Evolutionary conservation across 345 rosid genomes (phyloP).

Genomic region (Salix brachista): DNA sequence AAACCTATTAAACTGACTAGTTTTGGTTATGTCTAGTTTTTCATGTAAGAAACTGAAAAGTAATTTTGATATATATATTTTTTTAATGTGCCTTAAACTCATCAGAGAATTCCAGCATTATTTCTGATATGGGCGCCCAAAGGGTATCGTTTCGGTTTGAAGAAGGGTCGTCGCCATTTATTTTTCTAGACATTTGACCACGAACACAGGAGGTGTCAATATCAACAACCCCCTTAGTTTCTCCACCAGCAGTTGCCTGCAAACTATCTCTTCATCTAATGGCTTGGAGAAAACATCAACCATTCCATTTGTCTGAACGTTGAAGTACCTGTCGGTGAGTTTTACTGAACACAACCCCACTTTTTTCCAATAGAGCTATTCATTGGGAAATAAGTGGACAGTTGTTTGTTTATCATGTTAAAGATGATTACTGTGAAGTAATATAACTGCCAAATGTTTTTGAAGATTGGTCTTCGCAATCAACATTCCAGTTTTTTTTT

Average conservation of each 20-base stretch:
- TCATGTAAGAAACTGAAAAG: too few species aligned
- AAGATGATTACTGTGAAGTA: background rate
- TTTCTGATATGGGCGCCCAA: background rate
- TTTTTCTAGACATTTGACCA: background rate
- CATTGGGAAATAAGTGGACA: slow-evolving; percentile 16
- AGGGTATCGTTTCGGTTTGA: slow-evolving; percentile 10
- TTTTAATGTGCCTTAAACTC: too few species aligned
- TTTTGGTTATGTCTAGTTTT: too few species aligned
- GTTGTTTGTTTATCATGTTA: slow-evolving; percentile 13
- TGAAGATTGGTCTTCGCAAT: slow-evolving; percentile 9
- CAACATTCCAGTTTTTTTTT: background rate
- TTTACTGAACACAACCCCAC: background rate
- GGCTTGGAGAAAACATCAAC: slow-evolving; percentile 10
- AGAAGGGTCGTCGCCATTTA: slow-evolving; percentile 10
- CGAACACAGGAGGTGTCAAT: background rate
- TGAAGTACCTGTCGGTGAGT: background rate
- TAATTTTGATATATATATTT: too few species aligned
- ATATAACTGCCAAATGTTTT: slow-evolving; percentile 6
- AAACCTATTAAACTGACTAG: too few species aligned
- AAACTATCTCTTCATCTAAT: slow-evolving; percentile 6
- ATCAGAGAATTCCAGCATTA: background rate
- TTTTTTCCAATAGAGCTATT: slow-evolving; percentile 9
- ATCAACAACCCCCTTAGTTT: slow-evolving; percentile 7
- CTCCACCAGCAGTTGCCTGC: slow-evolving; percentile 1
- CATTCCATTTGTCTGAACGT: background rate